Evolutionary conservation across 768 basidiomycete species (phyloP).

Genomic region (Hebeloma cylindrosporum): DNA sequence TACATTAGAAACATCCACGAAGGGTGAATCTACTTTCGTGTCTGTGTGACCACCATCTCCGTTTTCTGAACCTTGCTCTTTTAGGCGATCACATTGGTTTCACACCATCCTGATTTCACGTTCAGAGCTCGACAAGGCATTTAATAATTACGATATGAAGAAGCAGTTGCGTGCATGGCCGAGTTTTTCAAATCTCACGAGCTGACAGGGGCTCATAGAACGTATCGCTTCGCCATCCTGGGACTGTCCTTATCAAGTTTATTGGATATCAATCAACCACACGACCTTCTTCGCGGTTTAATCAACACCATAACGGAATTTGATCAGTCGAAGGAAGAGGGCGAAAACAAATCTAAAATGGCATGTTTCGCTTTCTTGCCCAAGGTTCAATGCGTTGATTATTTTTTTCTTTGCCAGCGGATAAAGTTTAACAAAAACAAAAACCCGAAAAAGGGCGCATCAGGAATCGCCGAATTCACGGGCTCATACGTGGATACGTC

Average conservation of each 20-base stretch:
- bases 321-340: slow-evolving; percentile 75
- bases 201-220: slow-evolving; percentile 41
- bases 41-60: neutral
- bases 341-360: slow-evolving; percentile 67
- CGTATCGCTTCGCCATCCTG: slow-evolving; percentile 79
- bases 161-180: slow-evolving; percentile 51
- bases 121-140: slow-evolving; percentile 70
- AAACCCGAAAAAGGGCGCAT: slow-evolving; percentile 50
- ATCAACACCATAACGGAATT: slow-evolving; percentile 73
- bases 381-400: neutral
- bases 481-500: slow-evolving; percentile 56
- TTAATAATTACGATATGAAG: slow-evolving; percentile 74
- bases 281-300: slow-evolving; percentile 77
- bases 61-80: slow-evolving; percentile 9
- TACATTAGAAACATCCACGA: slow-evolving; percentile 85
- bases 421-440: slow-evolving; percentile 58
- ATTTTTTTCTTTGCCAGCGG: slow-evolving; percentile 31
- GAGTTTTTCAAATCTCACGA: slow-evolving; percentile 3
- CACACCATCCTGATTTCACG: slow-evolving; percentile 82
- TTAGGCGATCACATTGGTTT: slow-evolving; percentile 82
- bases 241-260: slow-evolving; percentile 84
- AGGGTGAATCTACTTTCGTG: slow-evolving; percentile 53
- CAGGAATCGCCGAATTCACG: slow-evolving; percentile 59
- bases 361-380: slow-evolving; percentile 34
- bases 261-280: slow-evolving; percentile 77